These are phyloP conservation scores for Silene conica DNA, from an alignment of 148 eudicot species.

Conservation along the genomic window DNA sequence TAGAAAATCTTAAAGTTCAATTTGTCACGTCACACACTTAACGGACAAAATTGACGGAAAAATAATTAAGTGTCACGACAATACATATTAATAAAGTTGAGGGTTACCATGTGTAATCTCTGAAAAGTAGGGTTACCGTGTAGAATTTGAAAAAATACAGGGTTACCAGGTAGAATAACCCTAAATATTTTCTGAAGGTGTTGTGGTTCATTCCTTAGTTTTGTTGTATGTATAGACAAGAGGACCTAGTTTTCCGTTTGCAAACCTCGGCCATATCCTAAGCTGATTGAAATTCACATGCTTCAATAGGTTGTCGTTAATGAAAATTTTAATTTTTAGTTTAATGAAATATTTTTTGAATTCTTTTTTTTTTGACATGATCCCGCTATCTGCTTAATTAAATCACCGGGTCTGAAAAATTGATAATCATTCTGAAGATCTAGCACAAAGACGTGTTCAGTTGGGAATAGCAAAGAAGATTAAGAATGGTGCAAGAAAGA, in stretches of 20 bases:
- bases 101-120: no score
- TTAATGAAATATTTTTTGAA: background rate
- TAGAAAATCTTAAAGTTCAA: no score
- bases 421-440: slow-evolving; percentile 31
- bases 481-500: slow-evolving; percentile 89
- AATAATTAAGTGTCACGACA: no score
- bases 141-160: no score
- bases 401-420: background rate
- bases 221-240: background rate
- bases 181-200: no score
- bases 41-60: no score
- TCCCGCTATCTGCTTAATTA: background rate
- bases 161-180: no score
- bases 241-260: background rate
- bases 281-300: background rate
- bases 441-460: slow-evolving; percentile 69
- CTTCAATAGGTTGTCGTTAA: background rate
- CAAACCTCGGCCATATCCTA: slow-evolving; percentile 3
- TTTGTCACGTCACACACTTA: no score
- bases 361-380: background rate
- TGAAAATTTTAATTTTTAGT: background rate
- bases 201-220: no score
- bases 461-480: slow-evolving; percentile 91
- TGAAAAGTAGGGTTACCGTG: no score
- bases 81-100: no score